A percentile compares a stretch with the other conserved stretches of the same genome.
Conservation (phyloP, 345 rosid genomes). For the Populus simonii region DNA sequence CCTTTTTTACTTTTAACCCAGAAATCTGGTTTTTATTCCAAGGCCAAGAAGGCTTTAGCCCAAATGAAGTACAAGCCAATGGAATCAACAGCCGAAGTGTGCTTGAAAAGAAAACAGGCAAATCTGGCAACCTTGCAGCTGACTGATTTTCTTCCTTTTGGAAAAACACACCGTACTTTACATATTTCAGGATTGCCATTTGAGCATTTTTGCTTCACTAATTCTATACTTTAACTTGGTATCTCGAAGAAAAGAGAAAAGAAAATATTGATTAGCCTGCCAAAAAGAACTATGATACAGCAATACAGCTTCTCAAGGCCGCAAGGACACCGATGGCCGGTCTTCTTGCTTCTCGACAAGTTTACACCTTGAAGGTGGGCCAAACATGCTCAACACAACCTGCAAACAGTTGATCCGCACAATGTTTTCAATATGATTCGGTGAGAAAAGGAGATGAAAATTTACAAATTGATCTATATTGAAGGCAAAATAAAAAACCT, state of each 20-base stretch:
- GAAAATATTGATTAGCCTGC: neutral
- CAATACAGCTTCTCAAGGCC: slow-evolving; percentile 25
- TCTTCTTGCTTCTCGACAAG: slow-evolving; percentile 60
- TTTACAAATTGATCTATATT: neutral
- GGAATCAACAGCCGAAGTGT: neutral
- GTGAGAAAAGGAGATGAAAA: neutral
- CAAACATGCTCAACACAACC: slow-evolving; percentile 92
- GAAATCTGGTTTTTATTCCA: no score
- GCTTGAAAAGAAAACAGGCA: neutral
- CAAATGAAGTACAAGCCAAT: neutral
- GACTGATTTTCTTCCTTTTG: neutral
- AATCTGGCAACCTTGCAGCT: neutral
- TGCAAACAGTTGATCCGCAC: slow-evolving; percentile 24
- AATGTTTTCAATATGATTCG: no score
- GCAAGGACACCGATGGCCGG: slow-evolving; percentile 60
- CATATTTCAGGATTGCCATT: slow-evolving; percentile 13
- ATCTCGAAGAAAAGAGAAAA: neutral
- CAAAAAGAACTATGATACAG: neutral
- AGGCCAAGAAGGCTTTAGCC: no score
- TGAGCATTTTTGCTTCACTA: neutral
- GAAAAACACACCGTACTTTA: slow-evolving; percentile 19
- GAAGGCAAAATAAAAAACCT: neutral
- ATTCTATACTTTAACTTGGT: slow-evolving; percentile 15
- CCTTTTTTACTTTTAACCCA: no score
- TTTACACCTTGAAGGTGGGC: slow-evolving; percentile 79